Evolutionary conservation across 371 early-diverging fungal species (phyloP).

Genomic region (Mortierella sp.): DNA sequence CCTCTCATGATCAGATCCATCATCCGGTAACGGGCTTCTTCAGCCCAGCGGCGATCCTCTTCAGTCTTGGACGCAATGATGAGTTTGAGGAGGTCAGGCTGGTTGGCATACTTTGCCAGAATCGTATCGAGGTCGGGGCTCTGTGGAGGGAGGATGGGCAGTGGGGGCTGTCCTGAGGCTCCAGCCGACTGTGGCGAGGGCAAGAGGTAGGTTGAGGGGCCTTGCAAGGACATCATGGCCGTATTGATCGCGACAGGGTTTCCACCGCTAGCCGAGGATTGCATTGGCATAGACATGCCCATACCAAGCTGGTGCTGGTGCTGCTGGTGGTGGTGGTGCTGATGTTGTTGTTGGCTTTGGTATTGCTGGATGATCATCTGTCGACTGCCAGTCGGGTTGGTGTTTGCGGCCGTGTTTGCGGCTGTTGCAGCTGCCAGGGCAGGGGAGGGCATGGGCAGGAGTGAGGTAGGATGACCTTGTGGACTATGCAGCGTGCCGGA

Average conservation of each 20-base stretch:
- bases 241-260: slow-evolving; percentile 43
- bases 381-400: slow-evolving; percentile 40
- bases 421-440: slow-evolving; percentile 51
- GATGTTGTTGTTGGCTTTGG: slow-evolving; percentile 49
- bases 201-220: slow-evolving; percentile 49
- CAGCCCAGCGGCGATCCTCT: slow-evolving; percentile 72
- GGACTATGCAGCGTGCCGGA: slow-evolving; percentile 34
- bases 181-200: slow-evolving; percentile 42
- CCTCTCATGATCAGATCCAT: slow-evolving; percentile 63
- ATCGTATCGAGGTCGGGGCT: slow-evolving; percentile 67
- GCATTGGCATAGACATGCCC: slow-evolving; percentile 50
- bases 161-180: slow-evolving; percentile 20
- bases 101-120: slow-evolving; percentile 65
- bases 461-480: slow-evolving; percentile 34
- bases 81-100: slow-evolving; percentile 70
- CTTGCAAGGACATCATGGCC: slow-evolving; percentile 46
- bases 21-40: slow-evolving; percentile 68
- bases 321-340: slow-evolving; percentile 27
- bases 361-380: slow-evolving; percentile 51
- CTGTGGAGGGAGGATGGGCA: slow-evolving; percentile 35
- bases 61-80: slow-evolving; percentile 72
- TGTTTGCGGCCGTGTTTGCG: slow-evolving; percentile 50
- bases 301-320: slow-evolving; percentile 46
- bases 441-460: slow-evolving; percentile 48
- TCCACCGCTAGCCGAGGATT: slow-evolving; percentile 23